These are phyloP conservation scores for Candida tetrigidarum DNA, from an alignment of 1,139 yeast species.

Conservation along the genomic window DNA sequence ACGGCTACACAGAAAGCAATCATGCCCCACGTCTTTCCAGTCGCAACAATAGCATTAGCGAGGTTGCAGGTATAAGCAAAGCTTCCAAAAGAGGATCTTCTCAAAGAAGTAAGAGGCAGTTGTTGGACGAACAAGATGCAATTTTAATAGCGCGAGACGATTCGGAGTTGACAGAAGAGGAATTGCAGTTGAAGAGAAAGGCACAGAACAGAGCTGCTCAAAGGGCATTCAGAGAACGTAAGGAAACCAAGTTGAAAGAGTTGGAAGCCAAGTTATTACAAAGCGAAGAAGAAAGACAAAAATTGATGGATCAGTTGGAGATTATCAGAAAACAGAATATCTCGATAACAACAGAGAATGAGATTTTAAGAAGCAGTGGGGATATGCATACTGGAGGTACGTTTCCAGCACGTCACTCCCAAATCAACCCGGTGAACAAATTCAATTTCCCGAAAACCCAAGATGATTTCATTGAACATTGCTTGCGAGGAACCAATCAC, in stretches of 20 bases:
- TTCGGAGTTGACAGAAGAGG: constrained; percentile 49
- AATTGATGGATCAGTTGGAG: constrained; percentile 57
- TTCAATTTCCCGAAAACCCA: constrained; percentile 44
- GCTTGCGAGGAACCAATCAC: constrained; percentile 29
- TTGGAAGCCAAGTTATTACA: constrained; percentile 61
- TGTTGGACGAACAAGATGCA: constrained; percentile 43
- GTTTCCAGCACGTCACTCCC: not conserved
- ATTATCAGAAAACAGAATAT: constrained; percentile 56
- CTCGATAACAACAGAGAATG: constrained; percentile 62
- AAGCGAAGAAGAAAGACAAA: constrained; percentile 62
- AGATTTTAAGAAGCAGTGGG: constrained; percentile 34
- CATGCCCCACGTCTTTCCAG: constrained; percentile 1
- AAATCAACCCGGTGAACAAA: constrained; percentile 12
- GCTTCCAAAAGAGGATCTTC: constrained; percentile 1
- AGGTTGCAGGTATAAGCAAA: constrained; percentile 2
- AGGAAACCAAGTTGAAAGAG: constrained; percentile 73
- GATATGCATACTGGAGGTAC: not conserved
- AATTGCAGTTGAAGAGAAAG: constrained; percentile 59
- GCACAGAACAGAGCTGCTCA: constrained; percentile 92
- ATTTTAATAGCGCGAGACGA: constrained; percentile 44
- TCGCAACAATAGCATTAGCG: not conserved
- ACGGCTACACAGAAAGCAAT: not conserved
- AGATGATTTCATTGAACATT: constrained; percentile 35
- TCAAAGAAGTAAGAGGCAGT: constrained; percentile 26
- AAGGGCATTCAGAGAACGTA: constrained; percentile 85